Conservation (phyloP, 345 rosid species). For the Hibiscus trionum region DNA sequence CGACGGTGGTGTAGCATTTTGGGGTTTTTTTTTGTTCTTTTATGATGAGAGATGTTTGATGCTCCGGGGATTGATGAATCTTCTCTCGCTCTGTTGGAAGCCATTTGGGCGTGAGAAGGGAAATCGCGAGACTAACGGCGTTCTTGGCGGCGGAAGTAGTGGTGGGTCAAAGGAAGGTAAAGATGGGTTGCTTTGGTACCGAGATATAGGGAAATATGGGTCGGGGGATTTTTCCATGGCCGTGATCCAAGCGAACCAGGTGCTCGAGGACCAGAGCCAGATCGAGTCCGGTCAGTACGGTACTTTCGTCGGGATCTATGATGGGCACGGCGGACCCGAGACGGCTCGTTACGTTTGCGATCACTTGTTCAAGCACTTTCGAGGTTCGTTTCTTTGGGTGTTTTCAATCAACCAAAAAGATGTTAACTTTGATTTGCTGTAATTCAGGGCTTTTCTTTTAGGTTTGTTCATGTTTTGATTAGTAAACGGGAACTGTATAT, state of each 20-base stretch:
- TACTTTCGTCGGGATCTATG: constrained; percentile 85
- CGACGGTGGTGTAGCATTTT: constrained; percentile 16
- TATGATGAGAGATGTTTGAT: constrained; percentile 74
- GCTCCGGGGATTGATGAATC: constrained; percentile 87
- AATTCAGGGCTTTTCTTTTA: background rate
- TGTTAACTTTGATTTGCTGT: background rate
- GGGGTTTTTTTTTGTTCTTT: constrained; percentile 15
- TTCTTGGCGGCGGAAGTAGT: constrained; percentile 5
- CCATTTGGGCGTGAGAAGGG: constrained; percentile 51
- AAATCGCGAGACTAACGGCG: constrained; percentile 12
- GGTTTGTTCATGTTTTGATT: background rate
- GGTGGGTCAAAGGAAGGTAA: constrained; percentile 45
- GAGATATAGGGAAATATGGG: constrained; percentile 60
- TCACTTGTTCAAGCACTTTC: constrained; percentile 65
- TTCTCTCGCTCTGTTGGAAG: constrained; percentile 70
- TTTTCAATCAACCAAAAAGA: background rate
- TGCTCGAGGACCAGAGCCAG: constrained; percentile 84
- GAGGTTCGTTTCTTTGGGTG: constrained; percentile 40
- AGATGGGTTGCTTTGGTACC: constrained; percentile 75
- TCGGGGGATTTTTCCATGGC: constrained; percentile 90
- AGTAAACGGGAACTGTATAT: background rate
- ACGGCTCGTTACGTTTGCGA: constrained; percentile 84
- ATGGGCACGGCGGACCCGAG: constrained; percentile 90
- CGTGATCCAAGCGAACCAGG: constrained; percentile 79
- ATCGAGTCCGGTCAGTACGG: constrained; percentile 87